Evolutionary conservation across 176 grass and related monocot genomes (phyloP), one percentile per base, ranked within the genome.

Genomic region (Oryza punctata): DNA sequence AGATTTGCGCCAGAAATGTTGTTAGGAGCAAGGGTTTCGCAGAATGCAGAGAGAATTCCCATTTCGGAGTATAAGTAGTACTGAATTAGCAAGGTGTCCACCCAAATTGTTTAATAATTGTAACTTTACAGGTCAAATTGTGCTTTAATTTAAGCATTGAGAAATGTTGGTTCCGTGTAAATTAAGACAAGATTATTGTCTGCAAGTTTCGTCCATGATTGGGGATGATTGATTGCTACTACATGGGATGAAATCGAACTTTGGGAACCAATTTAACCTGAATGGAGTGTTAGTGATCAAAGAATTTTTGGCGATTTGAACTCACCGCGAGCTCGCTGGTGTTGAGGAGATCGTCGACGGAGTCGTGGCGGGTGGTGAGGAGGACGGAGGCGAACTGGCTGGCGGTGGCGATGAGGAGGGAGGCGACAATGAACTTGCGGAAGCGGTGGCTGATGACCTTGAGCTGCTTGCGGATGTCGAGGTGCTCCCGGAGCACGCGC

Each of bases 401-500:
- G 43, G 87, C 96, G 38, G 93, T 95, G 68, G 70, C 87, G 72
- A 91, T 86, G 72, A 93, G 82, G 52, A 93, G 80, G 0, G 82
- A 78, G 19, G 91, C 67, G 69, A 95, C 79, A 76, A 98, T 95
- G 93, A 98, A 98, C 52, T 72, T 73, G 11, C 96, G 85, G 80
- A 98, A 95, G 0, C 96, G 84, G 61, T 98, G 93, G 90, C 93
- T 98, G 45, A 95, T 89, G 52, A 98, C 60, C 83, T 93, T 93
- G 78, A 98, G 92, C 87, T 98, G 95, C 92, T 80, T 88, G 67
- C 95, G 87, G 47, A 98, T 93, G 59, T 94, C 92, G 87, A 98
- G 84, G 79, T 98, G 96, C 86, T 95, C 96, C 57, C 76, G 30
- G 26, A 98, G 91, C 26, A 98, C 91, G 27, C 13, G 24, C 12